These are phyloP conservation scores for Penicillium sp. DNA, from an alignment of 2,329 filamentous ascomycete species.

Conservation along the genomic window DNA sequence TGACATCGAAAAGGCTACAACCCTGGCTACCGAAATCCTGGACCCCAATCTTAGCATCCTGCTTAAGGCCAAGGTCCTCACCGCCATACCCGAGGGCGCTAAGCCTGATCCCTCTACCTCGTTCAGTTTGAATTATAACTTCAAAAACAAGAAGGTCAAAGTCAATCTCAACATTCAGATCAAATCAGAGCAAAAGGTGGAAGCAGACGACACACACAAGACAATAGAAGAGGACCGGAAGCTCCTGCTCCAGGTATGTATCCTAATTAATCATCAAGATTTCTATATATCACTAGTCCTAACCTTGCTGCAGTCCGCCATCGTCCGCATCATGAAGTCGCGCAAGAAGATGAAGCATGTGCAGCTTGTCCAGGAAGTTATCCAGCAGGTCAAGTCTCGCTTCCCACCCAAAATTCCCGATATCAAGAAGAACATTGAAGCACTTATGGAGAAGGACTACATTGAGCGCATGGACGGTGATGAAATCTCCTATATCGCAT, in stretches of 20 bases:
- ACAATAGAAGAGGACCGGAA: constrained; percentile 98
- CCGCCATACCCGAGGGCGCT: constrained; percentile 66
- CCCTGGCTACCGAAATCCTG: constrained; percentile 75
- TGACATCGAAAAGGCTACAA: constrained; percentile 79
- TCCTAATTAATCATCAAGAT: constrained; percentile 17
- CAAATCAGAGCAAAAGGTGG: constrained; percentile 93
- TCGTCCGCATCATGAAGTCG: constrained; percentile 99
- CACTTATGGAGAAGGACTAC: constrained; percentile 97
- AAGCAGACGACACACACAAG: constrained; percentile 97
- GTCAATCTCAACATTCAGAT: constrained; percentile 94
- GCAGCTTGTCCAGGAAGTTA: constrained; percentile 90
- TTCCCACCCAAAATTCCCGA: constrained; percentile 91
- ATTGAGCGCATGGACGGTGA: constrained; percentile 93
- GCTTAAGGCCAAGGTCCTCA: constrained; percentile 87
- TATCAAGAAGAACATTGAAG: constrained; percentile 99
- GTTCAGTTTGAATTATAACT: constrained; percentile 86
- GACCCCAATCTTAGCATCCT: constrained; percentile 85
- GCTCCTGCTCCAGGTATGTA: constrained; percentile 86
- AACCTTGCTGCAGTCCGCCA: constrained; percentile 69
- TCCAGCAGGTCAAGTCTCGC: constrained; percentile 87
- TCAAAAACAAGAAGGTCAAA: constrained; percentile 98
- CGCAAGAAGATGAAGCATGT: constrained; percentile 98
- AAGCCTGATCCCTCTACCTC: constrained; percentile 76
- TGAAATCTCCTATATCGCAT: constrained; percentile 91
- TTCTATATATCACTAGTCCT: constrained; percentile 9